Base-by-base conservation (phyloP, 495 filamentous ascomycete genomes). In the Peziza echinospora region DNA sequence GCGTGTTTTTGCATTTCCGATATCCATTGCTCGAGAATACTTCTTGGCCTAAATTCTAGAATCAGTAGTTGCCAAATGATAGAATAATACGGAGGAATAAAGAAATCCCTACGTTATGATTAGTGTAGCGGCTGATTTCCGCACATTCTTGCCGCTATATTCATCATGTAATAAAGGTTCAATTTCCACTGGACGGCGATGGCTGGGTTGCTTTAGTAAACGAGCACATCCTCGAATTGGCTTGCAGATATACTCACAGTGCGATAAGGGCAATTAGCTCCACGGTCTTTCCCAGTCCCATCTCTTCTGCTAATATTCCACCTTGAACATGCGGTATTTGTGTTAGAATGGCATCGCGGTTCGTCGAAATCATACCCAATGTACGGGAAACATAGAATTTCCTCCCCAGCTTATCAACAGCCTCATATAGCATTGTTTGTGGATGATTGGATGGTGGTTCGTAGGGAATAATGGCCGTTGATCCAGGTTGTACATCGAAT, bases 251-350 rank as follows among this genome's bases (percentile, higher is more conserved):
- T n/a, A n/a, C n/a, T 34, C n/a, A 34, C 26, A 80, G 57, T 40
- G 70, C 71, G 0, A 92, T 77, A 17, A 94, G 62, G 2, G 80
- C 72, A 41, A 89, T 81, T 44, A 87, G 69, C 59, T 97, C 89
- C 17, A 94, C 72, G 0, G 89, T 94, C 59, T 97, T 97, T 1
- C 89, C 89, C 4, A 97, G 64, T 0, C 87, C 87, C 89, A 94
- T 94, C 62, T 97, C 89, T 60, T 97, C 87, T 0, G 85, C 83
- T 19, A 97, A 69, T 24, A 82, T 73, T 0, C 79, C 78, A 16
- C 76, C 77, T 24, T 55, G 64, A 0, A 75, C 52, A 22, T 60
- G 5, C 41, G 26, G 16, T 37, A 22, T 26, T 17, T 21, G 1
- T n/a, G 17, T 13, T 16, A 39, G 24, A n/a, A 24, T 37, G 26